Evolutionary conservation across 1,284 basidiomycete genomes (phyloP).

Genomic region (Inonotus obliquus): DNA sequence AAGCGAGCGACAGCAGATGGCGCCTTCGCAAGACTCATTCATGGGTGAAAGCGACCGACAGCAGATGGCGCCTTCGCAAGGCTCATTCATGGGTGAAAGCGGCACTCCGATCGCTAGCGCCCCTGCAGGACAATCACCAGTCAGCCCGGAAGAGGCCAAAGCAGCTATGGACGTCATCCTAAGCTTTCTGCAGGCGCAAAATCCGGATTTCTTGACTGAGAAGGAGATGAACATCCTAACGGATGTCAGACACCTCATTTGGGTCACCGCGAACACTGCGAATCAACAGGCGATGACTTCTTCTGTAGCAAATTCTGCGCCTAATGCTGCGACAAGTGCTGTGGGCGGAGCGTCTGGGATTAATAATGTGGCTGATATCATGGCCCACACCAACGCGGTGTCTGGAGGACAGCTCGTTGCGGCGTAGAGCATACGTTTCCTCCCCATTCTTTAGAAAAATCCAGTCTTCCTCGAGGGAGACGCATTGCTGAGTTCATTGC

Average conservation of each 20-base stretch:
- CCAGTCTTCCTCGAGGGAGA: background rate
- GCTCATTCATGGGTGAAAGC: background rate
- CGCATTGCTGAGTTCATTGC: background rate
- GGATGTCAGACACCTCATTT: constrained; percentile 12
- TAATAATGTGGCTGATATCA: background rate
- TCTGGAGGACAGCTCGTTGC: background rate
- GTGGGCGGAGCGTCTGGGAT: background rate
- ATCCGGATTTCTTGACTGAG: constrained; percentile 4
- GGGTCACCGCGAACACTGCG: constrained; percentile 1
- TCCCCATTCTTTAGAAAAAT: background rate
- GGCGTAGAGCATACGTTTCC: background rate
- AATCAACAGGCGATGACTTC: background rate
- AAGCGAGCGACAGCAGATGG: background rate
- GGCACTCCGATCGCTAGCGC: background rate
- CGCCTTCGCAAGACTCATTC: background rate
- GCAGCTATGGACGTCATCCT: constrained; percentile 8
- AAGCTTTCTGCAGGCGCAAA: constrained; percentile 10
- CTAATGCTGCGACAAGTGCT: background rate
- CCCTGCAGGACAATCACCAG: background rate
- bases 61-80: background rate
- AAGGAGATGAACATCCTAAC: constrained; percentile 11
- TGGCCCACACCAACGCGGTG: background rate
- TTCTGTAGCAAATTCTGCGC: background rate
- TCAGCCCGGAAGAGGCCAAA: constrained; percentile 9
- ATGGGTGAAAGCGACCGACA: background rate